Base-by-base conservation (phyloP, 805 yeast species). In the Tetrapisispora nanseiensis region DNA sequence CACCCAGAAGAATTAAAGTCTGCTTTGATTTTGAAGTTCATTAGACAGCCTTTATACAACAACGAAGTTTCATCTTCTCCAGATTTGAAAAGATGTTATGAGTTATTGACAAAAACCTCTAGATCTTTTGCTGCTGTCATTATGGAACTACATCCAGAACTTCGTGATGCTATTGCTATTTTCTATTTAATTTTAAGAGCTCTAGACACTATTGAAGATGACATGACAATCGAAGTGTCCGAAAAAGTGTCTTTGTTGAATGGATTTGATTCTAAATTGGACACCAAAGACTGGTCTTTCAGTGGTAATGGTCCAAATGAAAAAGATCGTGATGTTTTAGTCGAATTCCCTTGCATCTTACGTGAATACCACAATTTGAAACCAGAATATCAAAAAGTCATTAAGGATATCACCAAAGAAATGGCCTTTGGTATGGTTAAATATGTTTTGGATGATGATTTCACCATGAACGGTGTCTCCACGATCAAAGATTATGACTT, bases 351-450 rank as follows among this genome's bases (percentile, higher is more conserved):
- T 55, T 57, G 63, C 36, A 71, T 92, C 33, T 68, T 90, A 52
- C 52, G 63, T 7, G 94, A 86, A 60, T 89, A 71, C 62, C 89
- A 83, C 61, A 68, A 70, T 46, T 71, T 92, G 56, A 78, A 79
- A 55, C 78, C 85, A 6, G 78, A 71, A 45, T 90, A 87, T 64
- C 90, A 83, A 65, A 82, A 74, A 42, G 80, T 87, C 30, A 77
- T 92, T 52, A 75, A 74, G 52, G 86, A 82, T 46, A 85, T 87
- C 54, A 80, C 96, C 35, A 52, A 68, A 43, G 72, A 82, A 62
- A 92, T 92, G 98, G 98, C 97, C 44, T 80, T 85, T 51, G 98
- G 98, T 43, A 92, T 92, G 98, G 97, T 97, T 23, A 89, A 86
- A 57, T 92, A 90, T 65, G 79, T 85, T 42, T 69, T 74, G 53